A percentile compares a stretch with the other conserved stretches of the same genome.
These are phyloP conservation scores for Magnusiomyces tetraspermus DNA, from an alignment of 1,139 yeast species.

Conservation along the genomic window DNA sequence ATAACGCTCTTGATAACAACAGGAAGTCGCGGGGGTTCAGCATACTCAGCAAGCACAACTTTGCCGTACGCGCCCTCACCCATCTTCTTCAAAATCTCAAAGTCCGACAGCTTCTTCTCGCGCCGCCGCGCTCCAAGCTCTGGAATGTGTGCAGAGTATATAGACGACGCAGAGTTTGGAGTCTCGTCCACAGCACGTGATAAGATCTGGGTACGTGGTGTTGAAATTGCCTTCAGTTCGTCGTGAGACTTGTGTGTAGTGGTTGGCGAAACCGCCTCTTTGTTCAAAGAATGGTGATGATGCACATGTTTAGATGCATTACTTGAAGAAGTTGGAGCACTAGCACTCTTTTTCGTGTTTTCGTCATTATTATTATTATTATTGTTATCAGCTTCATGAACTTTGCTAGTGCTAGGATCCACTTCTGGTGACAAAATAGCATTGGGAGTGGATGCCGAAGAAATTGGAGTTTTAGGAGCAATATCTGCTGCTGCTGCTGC, in stretches of 20 bases:
- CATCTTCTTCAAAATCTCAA: conserved; percentile 60
- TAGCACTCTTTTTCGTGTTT: no score
- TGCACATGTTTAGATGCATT: no score
- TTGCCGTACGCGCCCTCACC: conserved; percentile 98
- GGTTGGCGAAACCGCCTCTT: no score
- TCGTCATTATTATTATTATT: no score
- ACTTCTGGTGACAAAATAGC: no score
- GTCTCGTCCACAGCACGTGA: conserved; percentile 7
- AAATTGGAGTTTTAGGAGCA: neutral
- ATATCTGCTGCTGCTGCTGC: no score
- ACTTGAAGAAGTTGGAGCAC: no score
- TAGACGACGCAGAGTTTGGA: conserved; percentile 14
- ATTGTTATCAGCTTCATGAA: no score
- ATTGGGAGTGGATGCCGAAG: no score
- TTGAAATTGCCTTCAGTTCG: neutral
- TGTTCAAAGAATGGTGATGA: no score
- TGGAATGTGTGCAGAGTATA: conserved; percentile 17
- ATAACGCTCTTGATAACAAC: conserved; percentile 83
- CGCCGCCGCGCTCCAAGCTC: conserved; percentile 32
- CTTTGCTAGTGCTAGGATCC: no score
- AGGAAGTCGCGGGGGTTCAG: conserved; percentile 48
- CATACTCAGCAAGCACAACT: conserved; percentile 70
- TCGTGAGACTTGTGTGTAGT: no score
- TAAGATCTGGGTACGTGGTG: conserved; percentile 11
- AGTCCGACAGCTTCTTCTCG: conserved; percentile 60